These are phyloP conservation scores for Musa schizocarpa DNA, from an alignment of 176 grass and related monocot genomes.

Conservation along the genomic window DNA sequence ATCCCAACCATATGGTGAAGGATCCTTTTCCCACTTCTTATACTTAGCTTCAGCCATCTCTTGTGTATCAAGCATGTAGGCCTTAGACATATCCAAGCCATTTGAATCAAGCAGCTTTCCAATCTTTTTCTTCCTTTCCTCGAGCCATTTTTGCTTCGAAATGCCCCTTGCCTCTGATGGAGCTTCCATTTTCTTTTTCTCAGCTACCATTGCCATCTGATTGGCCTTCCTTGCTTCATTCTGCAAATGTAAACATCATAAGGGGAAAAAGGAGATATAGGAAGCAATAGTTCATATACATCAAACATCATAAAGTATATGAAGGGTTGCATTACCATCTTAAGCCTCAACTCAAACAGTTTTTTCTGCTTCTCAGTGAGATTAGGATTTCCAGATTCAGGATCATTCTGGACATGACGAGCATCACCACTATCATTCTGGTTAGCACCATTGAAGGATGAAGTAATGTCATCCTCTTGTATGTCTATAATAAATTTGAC, in stretches of 20 bases:
- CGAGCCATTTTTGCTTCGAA: conserved; percentile 95
- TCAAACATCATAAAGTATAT: neutral
- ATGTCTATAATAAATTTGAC: conserved; percentile 14
- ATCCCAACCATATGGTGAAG: conserved; percentile 81
- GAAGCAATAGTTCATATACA: neutral
- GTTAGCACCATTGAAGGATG: conserved; percentile 20
- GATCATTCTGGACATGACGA: conserved; percentile 14
- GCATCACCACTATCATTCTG: conserved; percentile 11
- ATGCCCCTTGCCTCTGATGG: conserved; percentile 58
- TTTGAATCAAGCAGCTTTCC: conserved; percentile 90
- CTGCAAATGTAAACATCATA: conserved; percentile 22
- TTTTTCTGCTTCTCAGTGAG: conserved; percentile 83
- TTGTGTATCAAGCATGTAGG: conserved; percentile 94
- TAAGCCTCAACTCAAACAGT: conserved; percentile 66
- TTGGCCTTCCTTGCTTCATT: conserved; percentile 92
- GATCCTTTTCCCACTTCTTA: conserved; percentile 97
- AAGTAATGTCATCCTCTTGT: conserved; percentile 10
- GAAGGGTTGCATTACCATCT: conserved; percentile 40
- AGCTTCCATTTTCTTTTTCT: conserved; percentile 88
- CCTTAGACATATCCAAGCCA: conserved; percentile 76
- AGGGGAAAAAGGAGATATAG: neutral
- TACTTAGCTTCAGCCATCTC: conserved; percentile 68
- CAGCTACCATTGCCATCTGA: conserved; percentile 77
- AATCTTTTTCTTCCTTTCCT: conserved; percentile 93
- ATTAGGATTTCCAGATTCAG: conserved; percentile 43